These are phyloP conservation scores for Arthrinium phaeospermum DNA, from an alignment of 2,329 filamentous ascomycete genomes.

Conservation along the genomic window DNA sequence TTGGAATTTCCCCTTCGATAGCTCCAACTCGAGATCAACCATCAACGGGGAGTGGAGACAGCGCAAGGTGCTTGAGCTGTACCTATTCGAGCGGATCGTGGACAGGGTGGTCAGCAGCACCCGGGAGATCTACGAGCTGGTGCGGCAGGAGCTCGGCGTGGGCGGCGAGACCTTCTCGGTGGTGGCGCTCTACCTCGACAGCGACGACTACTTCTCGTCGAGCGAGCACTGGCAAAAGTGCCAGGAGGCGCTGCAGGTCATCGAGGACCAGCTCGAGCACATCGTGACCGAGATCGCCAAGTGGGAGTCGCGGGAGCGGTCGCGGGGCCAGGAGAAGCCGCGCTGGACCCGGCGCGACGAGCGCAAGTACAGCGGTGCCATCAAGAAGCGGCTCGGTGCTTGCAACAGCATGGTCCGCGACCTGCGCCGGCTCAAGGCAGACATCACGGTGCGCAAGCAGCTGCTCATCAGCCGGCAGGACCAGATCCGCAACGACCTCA, in stretches of 20 bases:
- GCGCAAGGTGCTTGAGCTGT: conserved; percentile 37
- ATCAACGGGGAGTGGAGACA: conserved; percentile 29
- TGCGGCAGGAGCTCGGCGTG: neutral
- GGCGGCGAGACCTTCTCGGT: conserved; percentile 15
- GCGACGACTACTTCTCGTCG: conserved; percentile 20
- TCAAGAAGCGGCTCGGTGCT: conserved; percentile 23
- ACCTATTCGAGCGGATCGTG: conserved; percentile 30
- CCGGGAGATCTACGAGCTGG: conserved; percentile 15
- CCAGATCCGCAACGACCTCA: conserved; percentile 25
- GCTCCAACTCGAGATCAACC: neutral
- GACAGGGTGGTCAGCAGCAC: conserved; percentile 18
- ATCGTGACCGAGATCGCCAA: conserved; percentile 29
- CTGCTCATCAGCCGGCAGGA: conserved; percentile 6
- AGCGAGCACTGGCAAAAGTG: conserved; percentile 27
- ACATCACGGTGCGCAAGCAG: conserved; percentile 17
- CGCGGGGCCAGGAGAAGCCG: conserved; percentile 33
- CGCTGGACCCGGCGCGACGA: conserved; percentile 41
- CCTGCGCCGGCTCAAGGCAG: conserved; percentile 16
- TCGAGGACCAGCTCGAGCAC: conserved; percentile 31
- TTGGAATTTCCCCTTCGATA: neutral
- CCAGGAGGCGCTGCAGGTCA: conserved; percentile 28
- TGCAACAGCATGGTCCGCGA: conserved; percentile 19
- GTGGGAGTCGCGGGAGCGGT: conserved; percentile 35
- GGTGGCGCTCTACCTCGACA: conserved; percentile 18
- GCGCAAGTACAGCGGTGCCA: conserved; percentile 33